These are phyloP conservation scores for Colletotrichum destructivum DNA, from an alignment of 2,329 filamentous ascomycete genomes.

Conservation along the genomic window DNA sequence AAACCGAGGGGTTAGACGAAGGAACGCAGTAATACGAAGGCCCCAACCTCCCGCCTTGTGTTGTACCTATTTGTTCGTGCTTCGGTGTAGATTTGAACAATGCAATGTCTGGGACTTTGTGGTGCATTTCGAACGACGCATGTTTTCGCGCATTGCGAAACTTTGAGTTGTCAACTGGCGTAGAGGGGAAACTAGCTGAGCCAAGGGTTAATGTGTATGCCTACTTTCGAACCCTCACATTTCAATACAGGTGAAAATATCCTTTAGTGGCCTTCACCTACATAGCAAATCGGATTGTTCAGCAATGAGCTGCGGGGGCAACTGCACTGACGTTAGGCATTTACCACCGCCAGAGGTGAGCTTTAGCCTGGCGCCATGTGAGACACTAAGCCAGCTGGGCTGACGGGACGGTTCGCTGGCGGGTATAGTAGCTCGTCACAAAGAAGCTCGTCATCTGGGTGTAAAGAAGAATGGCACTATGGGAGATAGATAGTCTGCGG, in stretches of 20 bases:
- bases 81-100: not conserved
- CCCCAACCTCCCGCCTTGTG: slow-evolving; percentile 14
- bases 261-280: not conserved
- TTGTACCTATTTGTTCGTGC: not conserved
- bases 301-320: not conserved
- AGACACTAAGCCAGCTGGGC: slow-evolving; percentile 18
- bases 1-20: slow-evolving; percentile 1
- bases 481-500: not conserved
- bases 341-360: not conserved
- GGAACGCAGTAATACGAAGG: slow-evolving; percentile 11
- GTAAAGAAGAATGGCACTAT: not conserved
- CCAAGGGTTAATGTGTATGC: not conserved
- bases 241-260: not conserved
- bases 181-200: not conserved
- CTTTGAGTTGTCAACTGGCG: not conserved
- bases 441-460: slow-evolving; percentile 28
- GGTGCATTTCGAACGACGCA: slow-evolving; percentile 1
- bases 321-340: not conserved
- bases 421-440: slow-evolving; percentile 13
- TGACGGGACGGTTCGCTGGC: slow-evolving; percentile 5
- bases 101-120: slow-evolving; percentile 1
- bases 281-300: not conserved
- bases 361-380: not conserved
- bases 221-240: not conserved
- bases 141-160: not conserved